Evolutionary conservation across 2,329 filamentous ascomycete species (phyloP), one percentile per base, ranked within the genome.

Genomic region (Chalara sp.): DNA sequence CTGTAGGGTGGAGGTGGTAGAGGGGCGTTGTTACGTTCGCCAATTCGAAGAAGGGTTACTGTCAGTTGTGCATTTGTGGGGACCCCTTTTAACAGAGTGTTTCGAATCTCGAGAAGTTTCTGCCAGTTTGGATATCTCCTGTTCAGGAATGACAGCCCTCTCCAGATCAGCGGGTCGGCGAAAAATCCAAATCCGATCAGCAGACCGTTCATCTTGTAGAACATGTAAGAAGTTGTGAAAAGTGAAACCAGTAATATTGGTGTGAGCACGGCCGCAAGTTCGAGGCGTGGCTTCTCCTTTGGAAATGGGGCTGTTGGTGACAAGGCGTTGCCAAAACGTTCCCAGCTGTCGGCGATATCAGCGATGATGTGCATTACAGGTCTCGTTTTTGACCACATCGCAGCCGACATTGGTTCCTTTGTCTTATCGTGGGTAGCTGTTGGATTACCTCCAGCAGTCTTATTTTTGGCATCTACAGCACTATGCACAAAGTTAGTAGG

Each of bases 21-120:
- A 0, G 89, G 89, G 0, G 87, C 84, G 57, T 87, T 86, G 68
- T 91, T 91, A 8, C 80, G 80, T 68, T 95, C 89, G 40, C 88
- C 89, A 32, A 92, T 82, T 5, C 89, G 85, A 8, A 95, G 79
- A 1, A 95, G 75, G 0, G 89, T 95, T 31, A 95, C 72, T 0
- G 88, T 83, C 13, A 95, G 78, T 63, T 95, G 89, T 4, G 88
- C 87, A 63, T 95, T 93, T 1, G 89, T 95, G 1, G 89, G 89
- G 0, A 93, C 83, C 2, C 88, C 87, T 63, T 86, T 88, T 47
- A 95, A 79, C 1, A 93, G 65, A 0, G 86, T 89, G 65, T 89
- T 89, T 53, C 85, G 78, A 8, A 89, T 69, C 60, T 90, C 83
- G 12, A 92, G 72, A 6, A 89, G 72, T 58, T 85, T 87, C 61